Conservation (phyloP, 2,329 filamentous ascomycete species). For the Microcera coccophila region DNA sequence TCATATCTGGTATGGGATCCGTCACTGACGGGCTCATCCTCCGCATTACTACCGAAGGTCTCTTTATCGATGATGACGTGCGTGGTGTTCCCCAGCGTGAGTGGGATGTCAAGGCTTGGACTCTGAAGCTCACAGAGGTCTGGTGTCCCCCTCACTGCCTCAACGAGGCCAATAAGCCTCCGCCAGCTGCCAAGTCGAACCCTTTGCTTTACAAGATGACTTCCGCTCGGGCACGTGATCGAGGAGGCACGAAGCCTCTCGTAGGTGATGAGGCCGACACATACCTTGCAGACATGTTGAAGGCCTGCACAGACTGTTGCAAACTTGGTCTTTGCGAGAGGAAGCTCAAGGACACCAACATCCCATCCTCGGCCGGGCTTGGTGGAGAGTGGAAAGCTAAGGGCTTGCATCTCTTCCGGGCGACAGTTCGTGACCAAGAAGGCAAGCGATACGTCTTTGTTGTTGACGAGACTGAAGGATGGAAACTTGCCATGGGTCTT, state of each 20-base stretch:
- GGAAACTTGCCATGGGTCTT: conserved; percentile 63
- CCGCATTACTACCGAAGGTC: conserved; percentile 85
- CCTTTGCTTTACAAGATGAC: conserved; percentile 48
- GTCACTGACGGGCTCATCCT: conserved; percentile 92
- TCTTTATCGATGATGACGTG: conserved; percentile 96
- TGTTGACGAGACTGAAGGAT: conserved; percentile 60
- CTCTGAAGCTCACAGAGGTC: conserved; percentile 86
- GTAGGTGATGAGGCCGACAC: conserved; percentile 63
- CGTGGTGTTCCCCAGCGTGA: conserved; percentile 88
- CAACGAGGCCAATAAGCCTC: conserved; percentile 42
- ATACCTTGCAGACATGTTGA: conserved; percentile 60
- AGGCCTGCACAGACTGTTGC: conserved; percentile 62
- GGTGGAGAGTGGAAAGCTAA: conserved; percentile 52
- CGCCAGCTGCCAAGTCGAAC: conserved; percentile 36
- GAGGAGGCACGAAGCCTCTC: conserved; percentile 48
- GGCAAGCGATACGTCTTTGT: conserved; percentile 64
- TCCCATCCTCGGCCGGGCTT: conserved; percentile 39
- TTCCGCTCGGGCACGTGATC: conserved; percentile 44
- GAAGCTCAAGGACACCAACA: conserved; percentile 43
- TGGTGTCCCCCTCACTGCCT: conserved; percentile 68
- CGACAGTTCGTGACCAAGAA: conserved; percentile 62
- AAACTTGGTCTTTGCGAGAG: conserved; percentile 49
- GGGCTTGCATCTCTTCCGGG: conserved; percentile 59
- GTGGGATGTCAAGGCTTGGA: conserved; percentile 99
- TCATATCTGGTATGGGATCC: conserved; percentile 76